Percentiles rank a stretch among this genome's conserved stretches.
phyloP scores from a whole-genome alignment of 495 filamentous ascomycete genomes.

The Aspergillus sclerotiicarbonarius region DNA sequence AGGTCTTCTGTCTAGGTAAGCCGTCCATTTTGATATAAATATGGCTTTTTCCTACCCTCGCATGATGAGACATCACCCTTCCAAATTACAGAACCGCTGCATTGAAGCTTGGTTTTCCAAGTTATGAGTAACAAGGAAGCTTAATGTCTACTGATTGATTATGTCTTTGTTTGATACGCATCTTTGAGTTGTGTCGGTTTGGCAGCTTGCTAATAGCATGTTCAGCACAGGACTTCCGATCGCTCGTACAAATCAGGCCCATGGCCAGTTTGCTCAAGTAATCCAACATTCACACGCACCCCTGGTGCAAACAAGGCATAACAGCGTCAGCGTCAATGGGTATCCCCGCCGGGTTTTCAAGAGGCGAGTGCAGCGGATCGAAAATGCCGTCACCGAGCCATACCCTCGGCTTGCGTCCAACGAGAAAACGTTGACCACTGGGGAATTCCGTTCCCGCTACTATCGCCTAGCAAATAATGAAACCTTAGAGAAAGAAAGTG shows the following conservation, averaged over 20 bases:
- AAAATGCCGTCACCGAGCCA: slow-evolving; percentile 37
- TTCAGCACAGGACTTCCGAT: slow-evolving; percentile 29
- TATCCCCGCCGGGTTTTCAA: slow-evolving; percentile 41
- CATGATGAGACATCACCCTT: slow-evolving; percentile 53
- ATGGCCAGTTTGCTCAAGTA: slow-evolving; percentile 10
- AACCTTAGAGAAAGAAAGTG: slow-evolving; percentile 42
- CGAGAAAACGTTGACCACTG: slow-evolving; percentile 31
- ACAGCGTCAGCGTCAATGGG: slow-evolving; percentile 25
- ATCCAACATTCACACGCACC: neutral
- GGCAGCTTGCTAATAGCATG: slow-evolving; percentile 12
- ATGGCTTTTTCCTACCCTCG: slow-evolving; percentile 16
- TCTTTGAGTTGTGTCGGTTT: slow-evolving; percentile 6
- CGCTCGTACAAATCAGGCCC: slow-evolving; percentile 5
- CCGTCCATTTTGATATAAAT: slow-evolving; percentile 10
- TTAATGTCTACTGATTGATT: slow-evolving; percentile 21
- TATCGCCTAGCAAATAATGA: slow-evolving; percentile 40
- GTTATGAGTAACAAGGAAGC: slow-evolving; percentile 40
- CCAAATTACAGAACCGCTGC: slow-evolving; percentile 83
- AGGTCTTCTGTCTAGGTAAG: slow-evolving; percentile 38
- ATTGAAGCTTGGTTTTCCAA: slow-evolving; percentile 64
- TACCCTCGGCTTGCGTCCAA: slow-evolving; percentile 51
- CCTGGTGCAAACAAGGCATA: slow-evolving; percentile 13
- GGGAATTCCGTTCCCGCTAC: slow-evolving; percentile 41
- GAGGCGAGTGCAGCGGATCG: slow-evolving; percentile 51
- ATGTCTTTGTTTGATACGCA: slow-evolving; percentile 13